phyloP scores from a whole-genome alignment of 306 rosid genomes.

The Dryas octopetala region DNA sequence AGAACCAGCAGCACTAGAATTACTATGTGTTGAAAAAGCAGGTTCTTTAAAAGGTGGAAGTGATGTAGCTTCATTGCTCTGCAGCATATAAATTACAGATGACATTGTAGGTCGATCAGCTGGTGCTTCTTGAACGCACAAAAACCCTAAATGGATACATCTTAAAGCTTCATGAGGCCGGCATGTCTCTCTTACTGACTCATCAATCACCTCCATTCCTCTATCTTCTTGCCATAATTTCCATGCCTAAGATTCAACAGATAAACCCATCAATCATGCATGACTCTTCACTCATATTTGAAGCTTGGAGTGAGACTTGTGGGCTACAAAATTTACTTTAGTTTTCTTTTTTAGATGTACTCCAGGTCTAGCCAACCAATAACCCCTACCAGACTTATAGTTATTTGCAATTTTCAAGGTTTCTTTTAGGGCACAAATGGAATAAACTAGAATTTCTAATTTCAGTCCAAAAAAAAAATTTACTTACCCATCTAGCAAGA shows the following conservation, averaged over 20 bases:
- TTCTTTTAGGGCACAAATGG: too few relatives aligned
- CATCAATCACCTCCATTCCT: constrained; percentile 28
- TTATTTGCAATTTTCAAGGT: too few relatives aligned
- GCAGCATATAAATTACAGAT: neutral
- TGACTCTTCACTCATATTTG: neutral
- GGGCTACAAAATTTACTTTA: too few relatives aligned
- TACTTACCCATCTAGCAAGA: constrained; percentile 21
- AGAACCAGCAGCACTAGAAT: neutral
- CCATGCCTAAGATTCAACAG: constrained; percentile 4
- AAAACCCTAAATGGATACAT: constrained; percentile 11
- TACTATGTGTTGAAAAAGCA: neutral
- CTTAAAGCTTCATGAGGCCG: constrained; percentile 8
- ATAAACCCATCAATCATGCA: neutral
- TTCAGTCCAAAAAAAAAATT: too few relatives aligned
- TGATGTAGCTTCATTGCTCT: neutral
- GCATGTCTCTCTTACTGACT: neutral
- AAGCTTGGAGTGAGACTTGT: too few relatives aligned
- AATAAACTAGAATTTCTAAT: too few relatives aligned
- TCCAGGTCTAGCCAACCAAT: too few relatives aligned
- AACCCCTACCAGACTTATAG: too few relatives aligned
- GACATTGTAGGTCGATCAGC: constrained; percentile 27
- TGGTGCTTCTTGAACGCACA: constrained; percentile 25
- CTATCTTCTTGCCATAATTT: constrained; percentile 20
- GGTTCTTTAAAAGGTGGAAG: constrained; percentile 22
- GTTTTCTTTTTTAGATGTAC: too few relatives aligned